Base-by-base conservation (phyloP, 2,329 filamentous ascomycete species). In the Fusarium sp. region DNA sequence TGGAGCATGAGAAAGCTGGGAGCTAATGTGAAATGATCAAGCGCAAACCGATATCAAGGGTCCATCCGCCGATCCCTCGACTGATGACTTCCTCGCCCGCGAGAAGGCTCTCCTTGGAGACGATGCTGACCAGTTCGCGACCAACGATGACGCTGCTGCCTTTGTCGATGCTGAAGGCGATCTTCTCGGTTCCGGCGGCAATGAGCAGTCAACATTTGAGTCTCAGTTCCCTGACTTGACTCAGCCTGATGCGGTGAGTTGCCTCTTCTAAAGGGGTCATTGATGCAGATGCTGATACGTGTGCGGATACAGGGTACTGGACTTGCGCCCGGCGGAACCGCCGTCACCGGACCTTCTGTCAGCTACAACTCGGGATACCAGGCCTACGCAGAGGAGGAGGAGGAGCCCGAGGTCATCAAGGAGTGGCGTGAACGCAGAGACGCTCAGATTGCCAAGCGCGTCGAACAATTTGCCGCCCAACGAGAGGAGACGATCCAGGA, bases 371-470 rank as follows among this genome's bases (percentile, higher is more conserved):
- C 89, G 3, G 89, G 89, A 72, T 91, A 87, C 81, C 85, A 88
- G 74, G 86, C 91, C 65, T 87, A 87, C 67, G 86, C 84, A 42
- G 83, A 85, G 70, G 89, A 93, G 67, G 95, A 98, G 79, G 91
- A 94, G 80, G 96, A 98, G 83, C 91, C 96, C 20, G 93, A 97
- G 76, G 93, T 97, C 22, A 92, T 98, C 82, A 92, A 90, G 86
- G 90, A 95, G 87, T 99, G 96, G 96, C 93, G 96, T 80, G 93
- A 96, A 84, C 93, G 93, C 80, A 93, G 96, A 75, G 94, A 98
- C 79, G 91, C 93, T 42, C 91, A 92, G 80, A 93, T 97, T 75
- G 88, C 92, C 78, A 95, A 95, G 84, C 94, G 96, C 79, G 92
- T 94, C 74, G 92, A 97, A 83, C 91, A 96, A 76, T 96, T 96